Base-by-base conservation (phyloP, 345 rosid genomes). In the Sisymbrium altissimum region DNA sequence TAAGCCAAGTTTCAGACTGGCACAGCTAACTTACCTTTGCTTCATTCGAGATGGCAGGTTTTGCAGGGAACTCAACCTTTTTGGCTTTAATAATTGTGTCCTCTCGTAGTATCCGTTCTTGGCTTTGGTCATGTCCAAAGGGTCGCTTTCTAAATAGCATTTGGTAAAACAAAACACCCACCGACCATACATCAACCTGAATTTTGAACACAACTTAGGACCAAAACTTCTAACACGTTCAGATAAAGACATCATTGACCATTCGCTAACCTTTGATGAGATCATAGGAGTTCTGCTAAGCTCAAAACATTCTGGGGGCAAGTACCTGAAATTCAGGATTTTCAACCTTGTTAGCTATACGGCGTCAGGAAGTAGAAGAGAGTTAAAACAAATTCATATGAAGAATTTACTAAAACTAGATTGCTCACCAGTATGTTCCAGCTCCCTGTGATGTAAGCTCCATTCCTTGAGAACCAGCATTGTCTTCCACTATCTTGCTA, bases 391-490 rank as follows among this genome's bases (percentile, higher is more conserved):
- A 59, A 45, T 14, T 11, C 11, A 35, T 41, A 45, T 54, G 48
- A 49, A 35, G 30, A n/a, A 29, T 48, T 56, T 39, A 64, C 52
- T 15, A 30, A 36, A 63, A 46, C 53, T 74, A 44, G 58, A 67
- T 68, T 55, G 73, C 89, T 85, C 71, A 92, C 99, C 99, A 96
- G 80, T 96, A 92, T 38, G 99, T 92, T 80, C 99, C 99, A 71
- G 99, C 99, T 79, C 99, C 99, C 76, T 92, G 99, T 70, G 99
- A 96, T 38, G 99, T 96, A 72, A 96, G 97, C 78, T 96, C 99
- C 99, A 92, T 96, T 52, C 99, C 99, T 83, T 86, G 96, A 25
- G 99, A 87, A 72, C 97, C 98, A 74, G 86, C 91, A 79, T 90
- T 84, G 59, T 89, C 91, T 82, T 96, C 98, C 78, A 96, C 94